phyloP scores from a whole-genome alignment of 2,329 filamentous ascomycete genomes.

The Alternaria brassicae region DNA sequence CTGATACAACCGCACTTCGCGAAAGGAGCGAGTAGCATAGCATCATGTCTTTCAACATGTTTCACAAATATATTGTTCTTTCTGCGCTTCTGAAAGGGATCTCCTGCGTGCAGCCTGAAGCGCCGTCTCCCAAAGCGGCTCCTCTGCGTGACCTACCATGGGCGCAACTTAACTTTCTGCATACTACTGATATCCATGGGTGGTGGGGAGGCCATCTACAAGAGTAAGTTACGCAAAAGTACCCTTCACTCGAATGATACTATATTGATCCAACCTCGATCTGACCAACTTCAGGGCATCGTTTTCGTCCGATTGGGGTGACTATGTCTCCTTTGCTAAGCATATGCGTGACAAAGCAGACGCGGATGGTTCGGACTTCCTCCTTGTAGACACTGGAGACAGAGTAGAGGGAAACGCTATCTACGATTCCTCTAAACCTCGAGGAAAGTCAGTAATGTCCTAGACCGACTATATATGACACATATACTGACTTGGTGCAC shows the following conservation, averaged over 20 bases:
- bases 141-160: constrained; percentile 85
- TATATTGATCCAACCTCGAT: background rate
- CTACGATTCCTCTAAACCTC: constrained; percentile 87
- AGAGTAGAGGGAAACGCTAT: constrained; percentile 93
- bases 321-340: constrained; percentile 91
- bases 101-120: constrained; percentile 72
- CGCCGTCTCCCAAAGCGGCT: constrained; percentile 76
- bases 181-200: constrained; percentile 89
- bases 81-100: constrained; percentile 53
- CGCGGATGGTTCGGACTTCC: constrained; percentile 76
- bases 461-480: background rate
- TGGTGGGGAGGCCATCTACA: constrained; percentile 94
- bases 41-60: constrained; percentile 24
- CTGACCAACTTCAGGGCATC: constrained; percentile 66
- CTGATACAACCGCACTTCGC: constrained; percentile 8
- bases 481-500: background rate
- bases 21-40: background rate
- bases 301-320: constrained; percentile 96
- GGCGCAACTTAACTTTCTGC: constrained; percentile 94
- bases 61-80: constrained; percentile 20
- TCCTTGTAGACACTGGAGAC: constrained; percentile 96
- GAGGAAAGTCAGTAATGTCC: constrained; percentile 63
- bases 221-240: constrained; percentile 65
- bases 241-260: background rate
- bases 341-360: constrained; percentile 83